These are phyloP conservation scores for Tricholomella constricta DNA, from an alignment of 768 basidiomycete species.

Conservation along the genomic window DNA sequence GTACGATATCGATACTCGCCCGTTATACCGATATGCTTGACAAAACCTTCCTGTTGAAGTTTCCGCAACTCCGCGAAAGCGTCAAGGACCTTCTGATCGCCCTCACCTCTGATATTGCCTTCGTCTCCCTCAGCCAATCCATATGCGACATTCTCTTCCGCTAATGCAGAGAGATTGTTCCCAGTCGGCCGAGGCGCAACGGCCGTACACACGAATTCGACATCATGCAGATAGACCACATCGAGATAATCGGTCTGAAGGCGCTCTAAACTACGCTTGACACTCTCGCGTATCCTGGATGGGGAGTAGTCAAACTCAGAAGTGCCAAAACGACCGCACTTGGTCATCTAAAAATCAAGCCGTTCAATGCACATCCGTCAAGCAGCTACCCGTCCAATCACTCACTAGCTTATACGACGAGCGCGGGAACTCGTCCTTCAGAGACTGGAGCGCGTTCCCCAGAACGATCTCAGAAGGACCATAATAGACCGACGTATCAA, in stretches of 20 bases:
- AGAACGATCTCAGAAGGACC: conserved; percentile 78
- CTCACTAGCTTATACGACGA: conserved; percentile 73
- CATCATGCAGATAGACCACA: conserved; percentile 80
- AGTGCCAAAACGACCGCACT: conserved; percentile 77
- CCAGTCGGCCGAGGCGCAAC: conserved; percentile 54
- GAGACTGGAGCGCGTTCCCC: conserved; percentile 60
- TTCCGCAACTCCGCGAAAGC: conserved; percentile 67
- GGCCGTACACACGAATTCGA: conserved; percentile 70
- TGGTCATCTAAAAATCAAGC: conserved; percentile 63
- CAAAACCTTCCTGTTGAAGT: conserved; percentile 70
- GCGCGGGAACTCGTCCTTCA: conserved; percentile 74
- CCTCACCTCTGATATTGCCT: conserved; percentile 58
- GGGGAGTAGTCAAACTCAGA: conserved; percentile 77
- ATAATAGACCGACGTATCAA: conserved; percentile 85
- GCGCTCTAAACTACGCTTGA: conserved; percentile 66
- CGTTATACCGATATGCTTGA: conserved; percentile 77
- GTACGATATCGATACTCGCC: conserved; percentile 42
- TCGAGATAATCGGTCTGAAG: conserved; percentile 80
- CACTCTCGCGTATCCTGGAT: conserved; percentile 60
- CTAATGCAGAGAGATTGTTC: conserved; percentile 57
- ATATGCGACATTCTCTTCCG: conserved; percentile 56
- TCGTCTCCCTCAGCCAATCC: conserved; percentile 65
- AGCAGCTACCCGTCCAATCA: not conserved
- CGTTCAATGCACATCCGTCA: not conserved
- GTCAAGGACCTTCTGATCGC: conserved; percentile 71